These are phyloP conservation scores for Taxillus chinensis DNA, from an alignment of 164 flowering plant species.

Conservation along the genomic window DNA sequence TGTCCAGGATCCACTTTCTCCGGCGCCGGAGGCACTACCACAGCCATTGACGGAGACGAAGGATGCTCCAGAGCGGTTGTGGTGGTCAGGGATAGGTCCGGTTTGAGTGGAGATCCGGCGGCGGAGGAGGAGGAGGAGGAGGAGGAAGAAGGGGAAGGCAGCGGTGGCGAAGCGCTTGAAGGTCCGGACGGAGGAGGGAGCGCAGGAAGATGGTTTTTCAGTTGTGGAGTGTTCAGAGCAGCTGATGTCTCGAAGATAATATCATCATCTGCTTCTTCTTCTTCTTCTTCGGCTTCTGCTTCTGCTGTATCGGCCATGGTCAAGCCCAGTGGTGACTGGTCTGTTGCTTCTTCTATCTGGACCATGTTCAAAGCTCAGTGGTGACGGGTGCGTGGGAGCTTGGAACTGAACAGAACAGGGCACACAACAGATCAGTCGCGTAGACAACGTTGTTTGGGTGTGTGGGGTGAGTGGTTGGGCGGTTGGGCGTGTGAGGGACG, in stretches of 20 bases:
- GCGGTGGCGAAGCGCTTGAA: not conserved
- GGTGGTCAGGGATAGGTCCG: no score
- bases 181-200: no score
- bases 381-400: no score
- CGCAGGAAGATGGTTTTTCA: no score
- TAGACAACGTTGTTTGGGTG: not conserved
- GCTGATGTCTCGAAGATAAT: not conserved
- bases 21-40: not conserved
- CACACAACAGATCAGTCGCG: no score
- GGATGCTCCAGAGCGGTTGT: not conserved
- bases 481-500: not conserved
- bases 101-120: not conserved
- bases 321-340: no score
- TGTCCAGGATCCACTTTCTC: not conserved
- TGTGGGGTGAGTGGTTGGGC: not conserved
- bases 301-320: not conserved
- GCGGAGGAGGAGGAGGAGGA: not conserved
- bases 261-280: not conserved
- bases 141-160: not conserved
- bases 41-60: not conserved
- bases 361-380: not conserved
- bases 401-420: no score
- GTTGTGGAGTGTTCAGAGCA: no score
- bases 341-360: not conserved
- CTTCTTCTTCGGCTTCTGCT: not conserved